A percentile compares a stretch with the other conserved stretches of the same genome.
phyloP scores from a whole-genome alignment of 805 yeast genomes.

The Ogataea trehaloabstinens region DNA sequence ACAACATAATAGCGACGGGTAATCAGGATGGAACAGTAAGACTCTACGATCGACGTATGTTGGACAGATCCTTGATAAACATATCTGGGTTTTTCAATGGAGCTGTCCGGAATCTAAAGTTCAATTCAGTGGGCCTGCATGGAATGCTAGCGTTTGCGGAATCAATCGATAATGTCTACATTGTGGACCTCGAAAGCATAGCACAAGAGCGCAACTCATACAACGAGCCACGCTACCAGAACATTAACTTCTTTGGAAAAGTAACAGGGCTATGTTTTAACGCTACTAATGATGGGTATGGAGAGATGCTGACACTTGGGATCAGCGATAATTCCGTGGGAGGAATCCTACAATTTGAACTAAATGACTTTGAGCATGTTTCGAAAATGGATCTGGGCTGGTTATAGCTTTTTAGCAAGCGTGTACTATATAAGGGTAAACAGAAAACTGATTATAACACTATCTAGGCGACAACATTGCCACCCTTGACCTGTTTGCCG shows the following conservation, averaged over 20 bases:
- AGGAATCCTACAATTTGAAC: conserved; percentile 50
- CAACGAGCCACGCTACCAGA: conserved; percentile 33
- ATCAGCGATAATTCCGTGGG: conserved; percentile 56
- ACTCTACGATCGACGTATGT: conserved; percentile 47
- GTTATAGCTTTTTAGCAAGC: conserved; percentile 8
- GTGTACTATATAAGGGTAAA: not conserved
- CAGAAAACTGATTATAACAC: not conserved
- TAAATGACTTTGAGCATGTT: conserved; percentile 15
- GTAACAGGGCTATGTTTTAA: conserved; percentile 54
- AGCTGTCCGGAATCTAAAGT: conserved; percentile 53
- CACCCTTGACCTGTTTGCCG: conserved; percentile 77
- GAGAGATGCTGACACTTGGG: conserved; percentile 52
- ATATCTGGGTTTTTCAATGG: conserved; percentile 31
- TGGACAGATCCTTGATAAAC: conserved; percentile 12
- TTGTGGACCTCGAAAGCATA: conserved; percentile 35
- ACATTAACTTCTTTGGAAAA: conserved; percentile 55
- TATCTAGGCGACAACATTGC: conserved; percentile 47
- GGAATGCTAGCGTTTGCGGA: conserved; percentile 54
- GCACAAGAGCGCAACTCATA: not conserved
- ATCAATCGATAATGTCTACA: conserved; percentile 55
- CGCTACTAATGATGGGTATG: conserved; percentile 37
- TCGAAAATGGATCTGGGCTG: conserved; percentile 14
- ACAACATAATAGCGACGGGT: conserved; percentile 47
- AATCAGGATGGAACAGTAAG: conserved; percentile 59
- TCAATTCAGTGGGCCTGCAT: conserved; percentile 42